Conservation (phyloP, 1,284 basidiomycete species). For the Pseudozyma sp. region DNA sequence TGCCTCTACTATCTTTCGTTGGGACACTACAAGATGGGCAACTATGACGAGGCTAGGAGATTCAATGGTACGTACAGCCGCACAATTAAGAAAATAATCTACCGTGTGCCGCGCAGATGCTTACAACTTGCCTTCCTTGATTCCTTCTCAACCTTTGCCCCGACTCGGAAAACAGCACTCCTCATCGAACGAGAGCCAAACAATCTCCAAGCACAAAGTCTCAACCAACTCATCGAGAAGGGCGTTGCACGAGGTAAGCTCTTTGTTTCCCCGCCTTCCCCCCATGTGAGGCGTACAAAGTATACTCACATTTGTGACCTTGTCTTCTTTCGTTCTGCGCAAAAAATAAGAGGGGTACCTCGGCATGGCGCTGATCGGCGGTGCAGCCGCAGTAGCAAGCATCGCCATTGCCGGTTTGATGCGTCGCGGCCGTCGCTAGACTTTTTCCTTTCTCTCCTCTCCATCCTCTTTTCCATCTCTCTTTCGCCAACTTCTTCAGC, state of each 20-base stretch:
- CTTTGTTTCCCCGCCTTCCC: background rate
- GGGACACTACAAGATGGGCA: slow-evolving; percentile 96
- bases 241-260: slow-evolving; percentile 83
- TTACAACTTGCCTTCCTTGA: background rate
- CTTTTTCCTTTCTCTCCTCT: background rate
- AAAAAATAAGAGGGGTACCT: slow-evolving; percentile 81
- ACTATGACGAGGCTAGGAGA: slow-evolving; percentile 89
- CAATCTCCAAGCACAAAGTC: slow-evolving; percentile 91
- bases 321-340: slow-evolving; percentile 7
- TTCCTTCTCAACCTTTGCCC: background rate
- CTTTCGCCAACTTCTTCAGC: background rate
- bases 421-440: slow-evolving; percentile 49
- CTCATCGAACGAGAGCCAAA: slow-evolving; percentile 92
- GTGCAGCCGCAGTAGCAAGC: slow-evolving; percentile 86
- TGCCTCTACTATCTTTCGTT: slow-evolving; percentile 97
- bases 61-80: slow-evolving; percentile 81
- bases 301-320: background rate
- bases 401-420: slow-evolving; percentile 81
- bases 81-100: background rate
- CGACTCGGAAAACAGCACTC: slow-evolving; percentile 75
- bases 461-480: background rate
- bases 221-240: slow-evolving; percentile 85
- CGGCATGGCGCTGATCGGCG: slow-evolving; percentile 93
- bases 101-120: background rate
- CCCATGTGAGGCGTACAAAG: background rate